Conservation (phyloP, 164 flowering plant genomes). For the Hamamelis virginiana region DNA sequence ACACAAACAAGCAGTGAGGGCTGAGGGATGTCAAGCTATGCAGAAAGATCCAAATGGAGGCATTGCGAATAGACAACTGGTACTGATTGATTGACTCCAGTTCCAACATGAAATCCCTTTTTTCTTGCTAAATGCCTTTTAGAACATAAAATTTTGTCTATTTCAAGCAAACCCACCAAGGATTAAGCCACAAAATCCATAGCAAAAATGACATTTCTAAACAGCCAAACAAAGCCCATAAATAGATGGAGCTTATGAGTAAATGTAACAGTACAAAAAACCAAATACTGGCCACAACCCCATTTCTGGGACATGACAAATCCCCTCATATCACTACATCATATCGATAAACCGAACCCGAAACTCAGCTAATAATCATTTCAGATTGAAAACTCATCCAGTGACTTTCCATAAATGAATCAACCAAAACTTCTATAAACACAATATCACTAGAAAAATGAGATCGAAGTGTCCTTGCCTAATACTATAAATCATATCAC, state of each 20-base stretch:
- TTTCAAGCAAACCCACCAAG: background rate
- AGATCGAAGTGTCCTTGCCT: background rate
- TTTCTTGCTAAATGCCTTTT: background rate
- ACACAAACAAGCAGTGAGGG: too few relatives aligned
- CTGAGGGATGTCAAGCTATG: too few relatives aligned
- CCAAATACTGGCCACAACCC: background rate
- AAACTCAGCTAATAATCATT: too few relatives aligned
- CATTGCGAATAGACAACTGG: background rate
- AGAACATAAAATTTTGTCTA: background rate
- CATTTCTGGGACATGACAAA: background rate
- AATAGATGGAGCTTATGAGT: background rate
- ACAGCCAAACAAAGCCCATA: background rate
- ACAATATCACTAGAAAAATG: background rate
- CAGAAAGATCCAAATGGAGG: too few relatives aligned
- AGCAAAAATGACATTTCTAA: background rate
- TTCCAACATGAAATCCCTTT: background rate
- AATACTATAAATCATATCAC: background rate
- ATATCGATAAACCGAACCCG: too few relatives aligned
- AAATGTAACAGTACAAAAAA: background rate
- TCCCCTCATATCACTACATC: background rate
- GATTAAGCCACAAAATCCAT: background rate
- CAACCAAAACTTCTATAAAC: background rate
- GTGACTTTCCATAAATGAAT: too few relatives aligned
- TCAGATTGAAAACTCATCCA: too few relatives aligned
- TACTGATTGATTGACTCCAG: background rate